Evolutionary conservation across 2,329 filamentous ascomycete genomes (phyloP).

Genomic region (Lachnellula arida): DNA sequence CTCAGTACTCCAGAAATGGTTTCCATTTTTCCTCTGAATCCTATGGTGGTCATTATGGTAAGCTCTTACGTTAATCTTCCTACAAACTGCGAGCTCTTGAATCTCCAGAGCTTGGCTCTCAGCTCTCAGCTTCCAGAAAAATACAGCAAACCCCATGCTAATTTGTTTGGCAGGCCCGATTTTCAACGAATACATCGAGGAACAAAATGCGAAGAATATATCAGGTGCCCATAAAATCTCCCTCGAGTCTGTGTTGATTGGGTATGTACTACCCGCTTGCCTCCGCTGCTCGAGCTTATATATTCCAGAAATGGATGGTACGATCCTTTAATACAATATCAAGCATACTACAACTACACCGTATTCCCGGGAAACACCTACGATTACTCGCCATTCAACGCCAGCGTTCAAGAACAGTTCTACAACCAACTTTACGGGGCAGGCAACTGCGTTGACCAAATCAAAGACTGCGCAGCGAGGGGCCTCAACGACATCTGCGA

Average conservation of each 20-base stretch:
- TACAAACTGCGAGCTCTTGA: neutral
- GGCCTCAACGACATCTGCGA: conserved; percentile 48
- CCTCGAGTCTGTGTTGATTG: conserved; percentile 47
- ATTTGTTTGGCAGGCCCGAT: conserved; percentile 37
- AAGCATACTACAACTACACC: conserved; percentile 54
- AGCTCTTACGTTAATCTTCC: neutral
- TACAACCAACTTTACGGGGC: conserved; percentile 57
- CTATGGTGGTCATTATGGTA: conserved; percentile 47
- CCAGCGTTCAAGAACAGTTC: conserved; percentile 43
- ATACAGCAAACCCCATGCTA: too few species aligned
- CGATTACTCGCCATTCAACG: conserved; percentile 48
- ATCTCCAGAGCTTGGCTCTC: too few species aligned
- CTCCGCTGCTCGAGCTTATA: conserved; percentile 1
- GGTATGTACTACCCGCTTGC: conserved; percentile 21
- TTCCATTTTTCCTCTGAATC: conserved; percentile 53
- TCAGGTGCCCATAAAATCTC: conserved; percentile 42
- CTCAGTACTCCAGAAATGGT: conserved; percentile 42
- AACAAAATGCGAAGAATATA: conserved; percentile 55
- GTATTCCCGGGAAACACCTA: conserved; percentile 54
- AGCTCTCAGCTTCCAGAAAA: neutral
- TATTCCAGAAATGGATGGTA: conserved; percentile 49
- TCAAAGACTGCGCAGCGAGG: conserved; percentile 49
- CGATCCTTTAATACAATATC: conserved; percentile 51
- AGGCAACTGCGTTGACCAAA: conserved; percentile 56
- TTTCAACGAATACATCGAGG: conserved; percentile 53